Evolutionary conservation across 2,329 filamentous ascomycete genomes (phyloP).

Genomic region (Lachnellula hyalina): DNA sequence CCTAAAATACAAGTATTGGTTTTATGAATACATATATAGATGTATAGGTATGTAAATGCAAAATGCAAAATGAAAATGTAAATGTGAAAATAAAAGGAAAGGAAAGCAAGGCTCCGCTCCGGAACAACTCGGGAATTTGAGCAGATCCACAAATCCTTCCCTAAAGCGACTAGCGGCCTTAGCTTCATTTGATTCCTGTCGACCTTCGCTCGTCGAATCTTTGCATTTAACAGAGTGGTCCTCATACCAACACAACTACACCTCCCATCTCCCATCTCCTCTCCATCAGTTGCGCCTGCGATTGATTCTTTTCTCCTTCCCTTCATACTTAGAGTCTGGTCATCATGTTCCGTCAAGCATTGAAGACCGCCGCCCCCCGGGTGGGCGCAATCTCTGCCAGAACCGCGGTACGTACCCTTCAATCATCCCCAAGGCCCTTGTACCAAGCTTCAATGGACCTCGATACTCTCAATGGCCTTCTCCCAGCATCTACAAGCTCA

Average conservation of each 20-base stretch:
- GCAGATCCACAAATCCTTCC: no score
- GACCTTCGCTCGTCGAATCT: conserved; percentile 10
- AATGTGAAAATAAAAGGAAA: no score
- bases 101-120: no score
- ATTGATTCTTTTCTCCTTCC: conserved; percentile 52
- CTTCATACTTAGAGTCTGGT: conserved; percentile 48
- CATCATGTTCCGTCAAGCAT: conserved; percentile 65
- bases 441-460: conserved; percentile 33
- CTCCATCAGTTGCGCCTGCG: conserved; percentile 60
- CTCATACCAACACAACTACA: conserved; percentile 26
- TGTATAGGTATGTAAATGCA: no score
- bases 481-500: conserved; percentile 37
- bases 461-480: conserved; percentile 25
- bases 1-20: no score
- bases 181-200: no score
- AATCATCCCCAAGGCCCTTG: conserved; percentile 34
- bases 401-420: conserved; percentile 80
- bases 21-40: no score
- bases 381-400: conserved; percentile 93
- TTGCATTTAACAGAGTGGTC: conserved; percentile 19
- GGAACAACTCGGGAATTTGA: no score
- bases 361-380: conserved; percentile 62
- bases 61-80: no score
- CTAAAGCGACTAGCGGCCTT: no score
- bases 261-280: conserved; percentile 46